Evolutionary conservation across 1,284 basidiomycete genomes (phyloP).

Genomic region (Polyporus tsugae): DNA sequence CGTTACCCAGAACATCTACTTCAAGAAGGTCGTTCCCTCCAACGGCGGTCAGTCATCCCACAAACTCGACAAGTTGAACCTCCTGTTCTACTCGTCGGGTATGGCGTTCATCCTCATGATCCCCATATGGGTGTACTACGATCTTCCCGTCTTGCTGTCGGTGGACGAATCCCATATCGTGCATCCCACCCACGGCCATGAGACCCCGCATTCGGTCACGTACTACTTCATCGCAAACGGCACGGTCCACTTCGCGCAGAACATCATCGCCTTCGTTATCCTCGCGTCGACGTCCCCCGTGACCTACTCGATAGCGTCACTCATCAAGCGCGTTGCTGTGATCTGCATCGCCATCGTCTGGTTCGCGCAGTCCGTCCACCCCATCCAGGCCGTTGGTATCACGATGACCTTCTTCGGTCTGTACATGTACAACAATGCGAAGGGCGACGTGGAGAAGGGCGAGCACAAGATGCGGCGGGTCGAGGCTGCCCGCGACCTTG

Average conservation of each 20-base stretch:
- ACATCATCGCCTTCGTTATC: conserved; percentile 97
- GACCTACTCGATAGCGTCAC: conserved; percentile 97
- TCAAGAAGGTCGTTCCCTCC: conserved; percentile 97
- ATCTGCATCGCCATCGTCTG: conserved; percentile 98
- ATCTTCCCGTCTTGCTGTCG: conserved; percentile 74
- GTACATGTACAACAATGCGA: conserved; percentile 97
- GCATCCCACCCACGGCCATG: conserved; percentile 54
- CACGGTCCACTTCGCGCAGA: conserved; percentile 96
- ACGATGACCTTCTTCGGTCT: conserved; percentile 89
- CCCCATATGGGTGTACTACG: conserved; percentile 91
- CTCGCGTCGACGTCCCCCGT: conserved; percentile 96
- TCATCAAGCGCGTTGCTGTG: conserved; percentile 98
- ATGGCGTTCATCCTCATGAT: conserved; percentile 96
- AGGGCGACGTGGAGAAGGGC: conserved; percentile 91
- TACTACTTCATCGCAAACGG: conserved; percentile 93
- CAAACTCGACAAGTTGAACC: conserved; percentile 97
- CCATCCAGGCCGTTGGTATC: conserved; percentile 90
- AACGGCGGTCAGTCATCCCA: conserved; percentile 58
- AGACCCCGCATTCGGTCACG: conserved; percentile 61
- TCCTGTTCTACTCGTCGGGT: conserved; percentile 94
- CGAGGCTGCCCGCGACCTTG: conserved; percentile 80
- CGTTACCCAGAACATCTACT: conserved; percentile 98
- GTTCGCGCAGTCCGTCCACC: conserved; percentile 92
- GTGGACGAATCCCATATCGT: conserved; percentile 48
- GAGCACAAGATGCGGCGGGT: conserved; percentile 88